Evolutionary conservation across 78 protist species (phyloP), one percentile per base, ranked within the genome.

Genomic region (Dictyostelium intermedium): DNA sequence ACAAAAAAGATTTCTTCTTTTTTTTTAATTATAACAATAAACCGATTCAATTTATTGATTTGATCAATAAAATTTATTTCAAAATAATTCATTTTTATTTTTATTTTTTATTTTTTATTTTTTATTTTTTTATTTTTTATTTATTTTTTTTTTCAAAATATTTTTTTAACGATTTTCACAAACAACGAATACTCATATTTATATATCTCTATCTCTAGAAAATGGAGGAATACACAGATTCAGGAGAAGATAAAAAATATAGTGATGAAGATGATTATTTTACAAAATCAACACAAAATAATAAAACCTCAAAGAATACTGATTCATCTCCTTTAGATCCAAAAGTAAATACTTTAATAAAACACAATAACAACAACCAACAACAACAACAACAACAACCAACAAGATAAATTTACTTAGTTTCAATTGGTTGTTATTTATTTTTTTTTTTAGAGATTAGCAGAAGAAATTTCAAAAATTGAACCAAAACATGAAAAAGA

Each of bases 241-340:
- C 56, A 37, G 81, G 81, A 74, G 32, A 27, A 35, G 41, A 37
- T 74, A 32, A 34, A 74, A 74, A 74, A 74, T 74, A 18, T 74
- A 74, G 81, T 18, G 79, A 72, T 32, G 79, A 34, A 16, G 79
- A 72, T 14, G 45, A 72, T 72, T 72, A 72, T 34, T 72, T 72
- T 18, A 32, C 79, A 34, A 7, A 18, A 11, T 72, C 79, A 34
- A 32, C 39, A 16, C 30, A 66, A 66, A 34, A 34, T 34, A 72
- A 72, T 72, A 72, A 13, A 72, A 72, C 79, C 0, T 72, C 79
- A 72, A 72, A 72, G 25, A 72, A 72, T 34, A 34, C 20, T 6
- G 74, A 66, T 66, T 30, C 43, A 14, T 16, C 35, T 30, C 79
- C 79, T 30, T 72, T 72, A 34, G 79, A 72, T 18, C 39, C 39